These are phyloP conservation scores for Oryza brachyantha DNA, from an alignment of 176 grass and related monocot species.

Conservation along the genomic window DNA sequence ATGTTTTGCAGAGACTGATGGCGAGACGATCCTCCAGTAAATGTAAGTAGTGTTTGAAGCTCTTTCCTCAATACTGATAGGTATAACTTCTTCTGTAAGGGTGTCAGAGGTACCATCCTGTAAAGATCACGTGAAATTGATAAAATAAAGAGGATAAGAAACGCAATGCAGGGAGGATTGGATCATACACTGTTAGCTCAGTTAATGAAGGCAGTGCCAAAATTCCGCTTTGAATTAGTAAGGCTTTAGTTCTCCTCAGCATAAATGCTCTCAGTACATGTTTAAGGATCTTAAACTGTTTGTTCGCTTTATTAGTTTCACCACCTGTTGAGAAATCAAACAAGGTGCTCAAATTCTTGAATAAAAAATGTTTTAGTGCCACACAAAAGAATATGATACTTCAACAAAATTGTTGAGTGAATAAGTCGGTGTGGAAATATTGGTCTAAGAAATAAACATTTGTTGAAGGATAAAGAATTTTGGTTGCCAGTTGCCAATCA, in stretches of 20 bases:
- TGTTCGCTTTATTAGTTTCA: constrained; percentile 53
- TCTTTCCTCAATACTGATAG: constrained; percentile 82
- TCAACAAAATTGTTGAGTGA: not conserved
- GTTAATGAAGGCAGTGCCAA: constrained; percentile 78
- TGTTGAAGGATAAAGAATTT: not conserved
- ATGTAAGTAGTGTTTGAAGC: constrained; percentile 83
- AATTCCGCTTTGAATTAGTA: constrained; percentile 70
- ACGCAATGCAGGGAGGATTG: not conserved
- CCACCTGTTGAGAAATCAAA: constrained; percentile 47
- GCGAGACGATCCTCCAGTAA: constrained; percentile 59
- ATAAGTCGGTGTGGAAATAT: not conserved
- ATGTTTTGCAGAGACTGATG: constrained; percentile 90
- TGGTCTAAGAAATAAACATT: not conserved
- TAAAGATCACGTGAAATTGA: constrained; percentile 14
- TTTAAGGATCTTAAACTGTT: constrained; percentile 79
- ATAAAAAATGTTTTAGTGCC: not conserved
- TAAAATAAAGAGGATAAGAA: constrained; percentile 27
- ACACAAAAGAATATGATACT: not conserved
- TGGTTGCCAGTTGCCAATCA: not conserved
- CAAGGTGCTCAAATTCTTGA: constrained; percentile 7
- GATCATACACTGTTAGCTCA: constrained; percentile 82
- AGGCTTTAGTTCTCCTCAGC: constrained; percentile 78
- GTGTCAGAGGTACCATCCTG: constrained; percentile 76
- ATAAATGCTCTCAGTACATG: constrained; percentile 89
- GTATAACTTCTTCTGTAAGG: constrained; percentile 86